Evolutionary conservation across 1,284 basidiomycete species (phyloP).

Genomic region (Apiotrichum gracile): DNA sequence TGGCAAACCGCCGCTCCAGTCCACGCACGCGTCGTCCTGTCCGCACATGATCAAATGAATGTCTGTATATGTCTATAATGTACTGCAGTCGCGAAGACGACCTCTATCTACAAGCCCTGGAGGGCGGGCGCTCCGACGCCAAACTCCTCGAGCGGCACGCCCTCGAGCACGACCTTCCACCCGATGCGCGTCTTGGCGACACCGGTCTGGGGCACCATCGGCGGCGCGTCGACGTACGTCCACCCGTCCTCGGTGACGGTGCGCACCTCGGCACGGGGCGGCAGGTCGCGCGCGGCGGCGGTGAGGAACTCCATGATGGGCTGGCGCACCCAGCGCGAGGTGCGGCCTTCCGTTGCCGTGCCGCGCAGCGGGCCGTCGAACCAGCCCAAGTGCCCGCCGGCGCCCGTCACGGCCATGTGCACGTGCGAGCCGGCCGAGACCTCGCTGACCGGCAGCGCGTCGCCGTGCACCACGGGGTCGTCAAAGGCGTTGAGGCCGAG

Average conservation of each 20-base stretch:
- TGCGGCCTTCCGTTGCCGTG: slow-evolving; percentile 16
- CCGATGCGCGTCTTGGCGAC: slow-evolving; percentile 7
- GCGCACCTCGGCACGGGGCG: background rate
- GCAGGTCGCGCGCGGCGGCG: slow-evolving; percentile 22
- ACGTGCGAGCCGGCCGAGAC: slow-evolving; percentile 60
- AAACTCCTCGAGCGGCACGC: background rate
- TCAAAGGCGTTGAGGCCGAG: slow-evolving; percentile 83
- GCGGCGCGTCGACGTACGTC: slow-evolving; percentile 6
- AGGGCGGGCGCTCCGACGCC: background rate
- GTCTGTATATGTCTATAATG: too few species aligned
- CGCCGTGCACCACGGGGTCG: slow-evolving; percentile 74
- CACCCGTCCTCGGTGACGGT: background rate
- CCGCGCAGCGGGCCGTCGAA: slow-evolving; percentile 56
- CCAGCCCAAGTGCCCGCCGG: slow-evolving; percentile 94
- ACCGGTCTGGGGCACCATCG: slow-evolving; percentile 4
- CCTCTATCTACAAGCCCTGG: slow-evolving; percentile 3
- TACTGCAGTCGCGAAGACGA: too few species aligned
- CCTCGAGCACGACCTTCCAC: slow-evolving; percentile 6
- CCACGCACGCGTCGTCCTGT: too few species aligned
- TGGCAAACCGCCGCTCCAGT: too few species aligned
- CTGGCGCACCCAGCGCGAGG: slow-evolving; percentile 37
- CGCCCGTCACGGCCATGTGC: slow-evolving; percentile 64
- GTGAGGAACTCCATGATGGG: slow-evolving; percentile 40
- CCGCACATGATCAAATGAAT: too few species aligned
- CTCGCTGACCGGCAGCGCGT: slow-evolving; percentile 51